Percentiles rank a stretch among this genome's conserved stretches.
phyloP scores from a whole-genome alignment of 768 basidiomycete species.

The Tremella fuciformis region DNA sequence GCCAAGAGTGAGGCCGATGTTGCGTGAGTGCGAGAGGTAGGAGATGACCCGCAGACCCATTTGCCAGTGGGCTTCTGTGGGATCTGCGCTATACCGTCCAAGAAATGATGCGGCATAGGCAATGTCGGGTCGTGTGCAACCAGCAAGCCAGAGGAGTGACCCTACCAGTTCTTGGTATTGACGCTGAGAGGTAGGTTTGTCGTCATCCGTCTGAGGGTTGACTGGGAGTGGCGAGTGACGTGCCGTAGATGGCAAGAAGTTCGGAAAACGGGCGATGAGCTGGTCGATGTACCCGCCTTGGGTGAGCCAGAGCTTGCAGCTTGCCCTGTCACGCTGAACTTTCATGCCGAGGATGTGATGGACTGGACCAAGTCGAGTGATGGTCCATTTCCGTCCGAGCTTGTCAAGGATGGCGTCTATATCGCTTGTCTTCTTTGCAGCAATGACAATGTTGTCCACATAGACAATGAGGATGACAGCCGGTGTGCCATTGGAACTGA shows the following conservation, averaged over 20 bases:
- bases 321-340: slow-evolving; percentile 10
- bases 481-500: not conserved
- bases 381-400: slow-evolving; percentile 9
- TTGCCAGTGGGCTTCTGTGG: slow-evolving; percentile 47
- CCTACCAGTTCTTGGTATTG: slow-evolving; percentile 35
- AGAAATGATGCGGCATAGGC: slow-evolving; percentile 19
- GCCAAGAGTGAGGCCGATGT: slow-evolving; percentile 51
- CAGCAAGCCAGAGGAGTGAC: slow-evolving; percentile 48
- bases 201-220: not conserved
- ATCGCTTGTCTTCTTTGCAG: slow-evolving; percentile 4
- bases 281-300: slow-evolving; percentile 23
- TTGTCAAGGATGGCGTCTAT: not conserved
- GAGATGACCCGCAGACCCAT: slow-evolving; percentile 2
- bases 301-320: slow-evolving; percentile 10
- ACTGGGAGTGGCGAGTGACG: slow-evolving; percentile 8
- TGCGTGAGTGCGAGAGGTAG: slow-evolving; percentile 37
- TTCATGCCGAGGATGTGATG: slow-evolving; percentile 12
- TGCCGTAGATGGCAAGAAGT: not conserved
- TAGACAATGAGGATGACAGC: slow-evolving; percentile 17
- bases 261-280: slow-evolving; percentile 17
- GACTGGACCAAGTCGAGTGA: slow-evolving; percentile 11
- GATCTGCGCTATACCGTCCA: slow-evolving; percentile 21
- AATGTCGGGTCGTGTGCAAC: slow-evolving; percentile 51
- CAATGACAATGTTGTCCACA: no score
- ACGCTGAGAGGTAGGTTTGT: slow-evolving; percentile 30